These are phyloP conservation scores for Turritis glabra DNA, from an alignment of 345 rosid genomes.

Conservation along the genomic window DNA sequence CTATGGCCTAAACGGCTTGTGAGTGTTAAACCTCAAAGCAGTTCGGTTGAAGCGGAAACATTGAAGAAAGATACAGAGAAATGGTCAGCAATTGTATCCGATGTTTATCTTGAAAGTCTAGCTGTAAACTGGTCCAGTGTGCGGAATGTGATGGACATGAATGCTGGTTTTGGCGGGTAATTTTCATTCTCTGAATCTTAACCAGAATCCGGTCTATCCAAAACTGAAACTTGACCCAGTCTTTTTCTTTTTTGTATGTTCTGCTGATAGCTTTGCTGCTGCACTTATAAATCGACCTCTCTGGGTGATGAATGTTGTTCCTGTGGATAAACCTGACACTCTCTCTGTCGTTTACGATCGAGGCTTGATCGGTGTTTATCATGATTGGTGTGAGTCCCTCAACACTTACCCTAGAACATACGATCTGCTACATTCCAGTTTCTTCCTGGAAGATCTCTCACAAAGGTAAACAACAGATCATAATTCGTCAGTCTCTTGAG, in stretches of 20 bases:
- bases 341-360: conserved; percentile 66
- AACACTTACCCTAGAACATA: conserved; percentile 89
- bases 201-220: neutral
- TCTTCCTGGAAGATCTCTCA: conserved; percentile 45
- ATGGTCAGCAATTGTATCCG: conserved; percentile 70
- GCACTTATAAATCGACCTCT: conserved; percentile 66
- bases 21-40: conserved; percentile 53
- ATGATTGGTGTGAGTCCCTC: conserved; percentile 92
- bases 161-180: conserved; percentile 96
- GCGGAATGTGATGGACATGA: conserved; percentile 92
- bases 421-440: conserved; percentile 81
- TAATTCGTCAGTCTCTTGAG: neutral
- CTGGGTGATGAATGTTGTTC: conserved; percentile 97
- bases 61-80: conserved; percentile 62
- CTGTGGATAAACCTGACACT: conserved; percentile 60
- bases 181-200: neutral
- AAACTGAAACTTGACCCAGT: neutral
- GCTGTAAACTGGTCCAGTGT: conserved; percentile 68
- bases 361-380: conserved; percentile 85
- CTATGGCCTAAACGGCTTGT: conserved; percentile 80
- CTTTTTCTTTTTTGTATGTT: neutral
- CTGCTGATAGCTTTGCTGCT: conserved; percentile 66
- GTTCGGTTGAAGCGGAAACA: conserved; percentile 43
- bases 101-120: conserved; percentile 59
- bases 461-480: conserved; percentile 18